Conservation (phyloP, 257 asterid species). For the Petrea volubilis region DNA sequence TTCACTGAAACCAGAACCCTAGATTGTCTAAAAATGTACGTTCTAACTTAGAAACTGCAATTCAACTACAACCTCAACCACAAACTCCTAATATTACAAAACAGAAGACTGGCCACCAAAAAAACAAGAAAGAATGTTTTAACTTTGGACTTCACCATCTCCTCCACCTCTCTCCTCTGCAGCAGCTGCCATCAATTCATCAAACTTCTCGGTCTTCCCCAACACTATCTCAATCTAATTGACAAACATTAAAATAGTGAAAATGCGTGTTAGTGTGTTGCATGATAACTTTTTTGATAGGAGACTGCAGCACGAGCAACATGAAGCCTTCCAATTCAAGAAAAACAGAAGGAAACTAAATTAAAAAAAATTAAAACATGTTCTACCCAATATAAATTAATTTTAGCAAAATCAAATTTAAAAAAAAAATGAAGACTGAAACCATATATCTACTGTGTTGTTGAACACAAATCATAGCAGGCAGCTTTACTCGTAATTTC, state of each 20-base stretch:
- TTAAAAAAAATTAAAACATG: not conserved
- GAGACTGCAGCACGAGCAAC: not conserved
- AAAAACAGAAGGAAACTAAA: not conserved
- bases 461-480: not conserved
- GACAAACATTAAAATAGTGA: conserved; percentile 1
- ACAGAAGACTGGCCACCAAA: conserved; percentile 6
- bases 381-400: not conserved
- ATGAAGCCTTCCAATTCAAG: not conserved
- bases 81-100: conserved; percentile 26
- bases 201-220: conserved; percentile 52
- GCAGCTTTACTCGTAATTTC: not conserved
- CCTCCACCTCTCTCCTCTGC: conserved; percentile 46
- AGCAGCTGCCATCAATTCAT: conserved; percentile 58
- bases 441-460: not conserved
- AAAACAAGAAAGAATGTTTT: conserved; percentile 10
- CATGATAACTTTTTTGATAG: not conserved
- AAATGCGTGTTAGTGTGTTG: not conserved
- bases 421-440: not conserved
- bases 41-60: conserved; percentile 18
- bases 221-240: conserved; percentile 51
- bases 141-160: conserved; percentile 43
- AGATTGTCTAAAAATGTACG: conserved; percentile 23
- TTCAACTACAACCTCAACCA: conserved; percentile 19
- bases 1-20: conserved; percentile 26
- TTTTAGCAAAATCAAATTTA: not conserved